phyloP scores from a whole-genome alignment of 352 stramenopile species.

The Phytophthora sp. region DNA sequence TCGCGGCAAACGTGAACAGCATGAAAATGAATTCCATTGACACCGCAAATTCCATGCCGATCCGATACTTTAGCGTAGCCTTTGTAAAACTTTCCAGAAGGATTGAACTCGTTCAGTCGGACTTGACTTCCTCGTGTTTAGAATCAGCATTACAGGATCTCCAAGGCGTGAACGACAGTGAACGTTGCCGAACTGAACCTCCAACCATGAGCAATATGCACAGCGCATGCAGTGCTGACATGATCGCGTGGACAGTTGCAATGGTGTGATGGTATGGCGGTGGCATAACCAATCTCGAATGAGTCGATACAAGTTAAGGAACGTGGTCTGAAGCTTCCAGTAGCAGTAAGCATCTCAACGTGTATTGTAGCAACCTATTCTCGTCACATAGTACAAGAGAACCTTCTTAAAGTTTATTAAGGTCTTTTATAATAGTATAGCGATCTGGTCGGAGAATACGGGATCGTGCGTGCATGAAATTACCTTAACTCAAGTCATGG shows the following conservation, averaged over 20 bases:
- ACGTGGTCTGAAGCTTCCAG: slow-evolving; percentile 9
- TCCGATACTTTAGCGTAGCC: slow-evolving; percentile 5
- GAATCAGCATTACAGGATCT: background rate
- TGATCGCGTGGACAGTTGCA: slow-evolving; percentile 15
- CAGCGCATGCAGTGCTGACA: slow-evolving; percentile 26
- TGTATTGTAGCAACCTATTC: too few species aligned
- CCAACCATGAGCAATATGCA: slow-evolving; percentile 22
- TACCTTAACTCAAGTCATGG: too few species aligned
- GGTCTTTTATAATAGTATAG: too few species aligned
- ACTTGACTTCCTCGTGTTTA: background rate
- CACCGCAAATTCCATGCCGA: slow-evolving; percentile 12
- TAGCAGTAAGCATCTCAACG: slow-evolving; percentile 15
- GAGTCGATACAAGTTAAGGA: slow-evolving; percentile 20
- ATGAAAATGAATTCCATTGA: slow-evolving; percentile 19
- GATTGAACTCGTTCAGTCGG: slow-evolving; percentile 5
- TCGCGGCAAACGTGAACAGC: slow-evolving; percentile 11
- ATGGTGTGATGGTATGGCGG: slow-evolving; percentile 21
- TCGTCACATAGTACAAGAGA: too few species aligned
- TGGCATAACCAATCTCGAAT: slow-evolving; percentile 22
- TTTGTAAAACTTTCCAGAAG: slow-evolving; percentile 12
- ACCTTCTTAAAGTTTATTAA: background rate
- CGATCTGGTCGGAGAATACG: too few species aligned
- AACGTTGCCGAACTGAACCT: slow-evolving; percentile 1
- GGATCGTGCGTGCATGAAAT: too few species aligned
- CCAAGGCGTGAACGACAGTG: slow-evolving; percentile 18